phyloP scores from a whole-genome alignment of 345 rosid genomes.

The Populus simonii region DNA sequence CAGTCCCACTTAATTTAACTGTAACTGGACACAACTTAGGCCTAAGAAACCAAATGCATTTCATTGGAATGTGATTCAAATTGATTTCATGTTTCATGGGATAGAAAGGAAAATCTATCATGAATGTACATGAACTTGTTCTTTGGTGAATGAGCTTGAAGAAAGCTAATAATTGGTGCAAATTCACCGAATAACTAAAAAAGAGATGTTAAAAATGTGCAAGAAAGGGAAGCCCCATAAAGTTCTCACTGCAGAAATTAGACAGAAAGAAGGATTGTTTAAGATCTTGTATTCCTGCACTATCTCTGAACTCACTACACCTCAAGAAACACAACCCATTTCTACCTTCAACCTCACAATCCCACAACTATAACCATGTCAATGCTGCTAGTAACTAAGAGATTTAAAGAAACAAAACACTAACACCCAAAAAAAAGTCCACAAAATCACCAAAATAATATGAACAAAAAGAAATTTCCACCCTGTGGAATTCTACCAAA shows the following conservation, averaged over 20 bases:
- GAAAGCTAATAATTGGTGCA: too few relatives aligned
- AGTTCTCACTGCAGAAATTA: not conserved
- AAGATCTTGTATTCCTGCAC: not conserved
- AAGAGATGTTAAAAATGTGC: not conserved
- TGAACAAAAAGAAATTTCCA: not conserved
- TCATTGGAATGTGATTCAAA: not conserved
- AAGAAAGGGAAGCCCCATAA: not conserved
- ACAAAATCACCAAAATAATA: not conserved
- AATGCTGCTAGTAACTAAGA: not conserved
- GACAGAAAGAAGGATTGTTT: not conserved
- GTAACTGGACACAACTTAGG: not conserved
- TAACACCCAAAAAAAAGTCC: too few relatives aligned
- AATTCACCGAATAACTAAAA: not conserved
- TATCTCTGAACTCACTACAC: not conserved
- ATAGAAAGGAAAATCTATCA: not conserved
- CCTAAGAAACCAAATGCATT: not conserved
- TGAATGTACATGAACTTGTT: not conserved
- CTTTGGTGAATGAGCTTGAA: not conserved
- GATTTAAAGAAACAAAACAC: too few relatives aligned
- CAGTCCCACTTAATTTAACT: not conserved
- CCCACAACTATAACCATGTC: not conserved
- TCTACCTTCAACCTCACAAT: not conserved
- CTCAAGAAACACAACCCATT: not conserved
- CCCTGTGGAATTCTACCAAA: not conserved
- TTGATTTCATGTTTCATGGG: not conserved